Evolutionary conservation across 2,329 filamentous ascomycete species (phyloP), one percentile per base, ranked within the genome.

Genomic region (Apiospora malaysiana): DNA sequence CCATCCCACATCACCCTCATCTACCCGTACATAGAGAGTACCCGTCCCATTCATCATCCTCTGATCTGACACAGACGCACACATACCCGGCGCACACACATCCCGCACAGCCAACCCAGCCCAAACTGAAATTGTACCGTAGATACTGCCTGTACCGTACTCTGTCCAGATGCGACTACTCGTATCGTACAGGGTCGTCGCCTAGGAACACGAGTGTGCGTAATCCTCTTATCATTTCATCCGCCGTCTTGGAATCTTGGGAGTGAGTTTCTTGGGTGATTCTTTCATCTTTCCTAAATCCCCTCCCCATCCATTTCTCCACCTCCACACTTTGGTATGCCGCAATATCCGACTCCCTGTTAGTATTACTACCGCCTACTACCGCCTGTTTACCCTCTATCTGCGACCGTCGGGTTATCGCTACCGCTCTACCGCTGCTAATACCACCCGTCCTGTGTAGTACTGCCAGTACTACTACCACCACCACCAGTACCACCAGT

Each of bases 291-390:
- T n/a, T 37, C 27, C 65, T 45, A 16, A n/a, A 8, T 27, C 21
- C 23, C 12, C 9, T 5, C 21, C 25, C 65, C 65, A 40, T 43
- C 65, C 65, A 46, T 40, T 46, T 67, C 65, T 67, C 65, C 65
- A 67, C 65, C 65, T 67, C 65, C 65, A 67, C 65, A 67, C 65
- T 67, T 67, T 67, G n/a, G 56, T 45, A 43, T 67, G 65, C 65
- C 65, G 65, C 65, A 67, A 46, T 67, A 67, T 67, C 65, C 65
- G 65, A 67, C 23, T 67, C 65, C 65, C n/a, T 63, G 56, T 63
- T 63, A n/a, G n/a, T 67, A 67, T 67, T 67, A 32, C 56, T n/a
- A 63, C 32, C 56, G 27, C 65, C 65, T 67, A 2, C 8, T 37
- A n/a, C 21, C 21, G 18, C 40, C n/a, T 63, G 40, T 63, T 18